Evolutionary conservation across 1,284 basidiomycete genomes (phyloP), one percentile per base, ranked within the genome.

Genomic region (Wallemia ichthyophaga): DNA sequence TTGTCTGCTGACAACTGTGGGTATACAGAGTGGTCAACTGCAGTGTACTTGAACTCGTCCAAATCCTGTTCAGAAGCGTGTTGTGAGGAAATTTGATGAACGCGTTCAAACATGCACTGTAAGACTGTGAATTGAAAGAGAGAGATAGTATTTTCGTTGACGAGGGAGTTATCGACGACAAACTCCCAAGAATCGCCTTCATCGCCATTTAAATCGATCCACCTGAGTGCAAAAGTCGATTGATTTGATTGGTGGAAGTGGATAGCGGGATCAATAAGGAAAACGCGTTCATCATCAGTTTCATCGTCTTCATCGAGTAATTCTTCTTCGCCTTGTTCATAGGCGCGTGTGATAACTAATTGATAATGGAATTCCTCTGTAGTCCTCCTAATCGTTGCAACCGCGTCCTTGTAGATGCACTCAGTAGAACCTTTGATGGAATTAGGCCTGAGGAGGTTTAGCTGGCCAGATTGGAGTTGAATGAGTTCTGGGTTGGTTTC

Each of bases 381-480:
- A 19, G 72, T 75, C 24, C 91, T 79, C 61, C 94, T 81, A 66
- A 99, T 84, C 23, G 89, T 91, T 13, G 85, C 83, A 71, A 94
- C 88, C 7, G 91, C 91, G 66, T 94, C 88, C 65, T 88, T 87
- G 71, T 88, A 99, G 66, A 98, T 94, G 86, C 94, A 98, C 75
- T 96, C 92, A 65, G 89, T 75, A 13, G 83, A 83, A 37, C 86
- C 84, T 64, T 92, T 83, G 64, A 94, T 82, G 64, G 82, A 84
- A 61, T 85, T 86, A 37, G 87, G 84, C 57, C 92, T 80, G 60
- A 92, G 81, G 61, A 96, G 80, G 71, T 83, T 92, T 27, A 98
- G 78, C 67, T 89, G 82, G 1, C 92, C 94, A 62, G 83, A 81
- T 17, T 86, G 83, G 60, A 96, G 85, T 73, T 94, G 92, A 58